Evolutionary conservation across 352 stramenopile genomes (phyloP).

Genomic region (Globisporangium sylvaticum): DNA sequence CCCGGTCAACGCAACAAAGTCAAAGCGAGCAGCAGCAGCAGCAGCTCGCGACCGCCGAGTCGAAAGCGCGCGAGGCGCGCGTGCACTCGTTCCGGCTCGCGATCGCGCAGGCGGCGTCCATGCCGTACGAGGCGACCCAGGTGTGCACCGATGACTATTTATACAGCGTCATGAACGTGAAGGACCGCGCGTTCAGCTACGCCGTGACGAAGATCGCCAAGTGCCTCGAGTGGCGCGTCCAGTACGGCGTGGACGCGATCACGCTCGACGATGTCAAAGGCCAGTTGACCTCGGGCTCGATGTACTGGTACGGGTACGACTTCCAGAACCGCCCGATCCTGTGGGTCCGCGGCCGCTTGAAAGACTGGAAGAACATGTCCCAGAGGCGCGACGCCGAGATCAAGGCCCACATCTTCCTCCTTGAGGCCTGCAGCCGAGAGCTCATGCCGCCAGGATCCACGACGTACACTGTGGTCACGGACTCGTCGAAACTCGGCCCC

Average conservation of each 20-base stretch:
- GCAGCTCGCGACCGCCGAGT: slow-evolving; percentile 8
- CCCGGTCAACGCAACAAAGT: background rate
- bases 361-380: slow-evolving; percentile 55
- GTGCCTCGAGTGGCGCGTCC: slow-evolving; percentile 44
- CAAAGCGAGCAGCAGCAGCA: background rate
- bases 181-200: slow-evolving; percentile 54
- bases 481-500: slow-evolving; percentile 43
- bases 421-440: slow-evolving; percentile 46
- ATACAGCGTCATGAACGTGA: slow-evolving; percentile 53
- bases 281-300: slow-evolving; percentile 44
- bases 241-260: slow-evolving; percentile 40
- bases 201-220: slow-evolving; percentile 57
- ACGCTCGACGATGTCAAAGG: slow-evolving; percentile 34
- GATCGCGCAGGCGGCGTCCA: slow-evolving; percentile 36
- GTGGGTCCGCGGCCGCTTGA: slow-evolving; percentile 58
- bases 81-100: slow-evolving; percentile 47
- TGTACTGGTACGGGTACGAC: slow-evolving; percentile 78
- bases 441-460: slow-evolving; percentile 56
- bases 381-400: slow-evolving; percentile 47
- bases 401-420: slow-evolving; percentile 51
- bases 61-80: slow-evolving; percentile 23
- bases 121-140: slow-evolving; percentile 31
- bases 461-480: slow-evolving; percentile 60
- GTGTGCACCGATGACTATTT: slow-evolving; percentile 63
- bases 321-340: slow-evolving; percentile 62